Conservation (phyloP, 2,329 filamentous ascomycete genomes). For the Colletotrichum acutatum region DNA sequence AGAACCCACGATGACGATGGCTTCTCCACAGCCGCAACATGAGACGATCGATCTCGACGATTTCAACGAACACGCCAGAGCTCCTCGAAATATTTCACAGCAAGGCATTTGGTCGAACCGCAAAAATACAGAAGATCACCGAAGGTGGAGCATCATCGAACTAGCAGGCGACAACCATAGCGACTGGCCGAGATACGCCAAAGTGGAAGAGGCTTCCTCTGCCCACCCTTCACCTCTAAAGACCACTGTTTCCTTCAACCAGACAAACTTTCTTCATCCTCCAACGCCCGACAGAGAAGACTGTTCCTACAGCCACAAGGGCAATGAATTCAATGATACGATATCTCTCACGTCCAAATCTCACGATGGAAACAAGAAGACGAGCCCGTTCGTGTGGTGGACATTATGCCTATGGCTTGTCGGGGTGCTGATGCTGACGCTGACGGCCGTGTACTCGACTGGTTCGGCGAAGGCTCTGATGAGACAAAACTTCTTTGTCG, state of each 20-base stretch:
- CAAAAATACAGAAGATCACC: not conserved
- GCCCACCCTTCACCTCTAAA: not conserved
- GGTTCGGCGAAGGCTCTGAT: constrained; percentile 30
- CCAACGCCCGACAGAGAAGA: constrained; percentile 15
- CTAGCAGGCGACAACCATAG: not conserved
- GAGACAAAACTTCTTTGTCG: constrained; percentile 24
- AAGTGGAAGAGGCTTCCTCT: not conserved
- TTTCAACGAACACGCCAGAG: not conserved
- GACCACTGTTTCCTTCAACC: not conserved
- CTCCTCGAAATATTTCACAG: not conserved
- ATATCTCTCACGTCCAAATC: constrained; percentile 3
- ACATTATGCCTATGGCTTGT: constrained; percentile 22
- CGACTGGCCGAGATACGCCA: not conserved
- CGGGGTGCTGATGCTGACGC: constrained; percentile 13
- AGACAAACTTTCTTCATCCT: constrained; percentile 10
- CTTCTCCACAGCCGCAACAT: not conserved
- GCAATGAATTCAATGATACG: constrained; percentile 1
- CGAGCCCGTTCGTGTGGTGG: constrained; percentile 27
- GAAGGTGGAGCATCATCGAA: constrained; percentile 2
- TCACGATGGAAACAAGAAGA: not conserved
- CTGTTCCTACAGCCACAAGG: not conserved
- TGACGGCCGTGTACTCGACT: constrained; percentile 29
- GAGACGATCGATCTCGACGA: constrained; percentile 23
- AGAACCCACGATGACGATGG: not conserved
- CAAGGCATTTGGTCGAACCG: constrained; percentile 1